Evolutionary conservation across 495 filamentous ascomycete species (phyloP).

Genomic region (Chaetomium cochliodes): DNA sequence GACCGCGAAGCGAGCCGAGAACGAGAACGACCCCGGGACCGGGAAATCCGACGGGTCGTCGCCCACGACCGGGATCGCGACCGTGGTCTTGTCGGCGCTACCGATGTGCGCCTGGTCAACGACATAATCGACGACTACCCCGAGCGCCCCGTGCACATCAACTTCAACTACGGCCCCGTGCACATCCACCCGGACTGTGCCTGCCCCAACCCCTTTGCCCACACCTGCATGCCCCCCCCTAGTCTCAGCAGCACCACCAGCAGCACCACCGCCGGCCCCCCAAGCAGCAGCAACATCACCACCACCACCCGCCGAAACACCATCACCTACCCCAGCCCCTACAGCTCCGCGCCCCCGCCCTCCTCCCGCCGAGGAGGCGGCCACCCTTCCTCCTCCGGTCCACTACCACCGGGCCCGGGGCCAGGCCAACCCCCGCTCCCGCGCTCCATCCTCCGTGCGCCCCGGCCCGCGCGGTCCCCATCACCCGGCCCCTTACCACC

Average conservation of each 20-base stretch:
- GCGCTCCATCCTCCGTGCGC: conserved; percentile 1
- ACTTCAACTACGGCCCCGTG: conserved; percentile 23
- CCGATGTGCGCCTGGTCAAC: conserved; percentile 11
- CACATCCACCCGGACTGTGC: conserved; percentile 10
- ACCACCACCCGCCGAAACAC: background rate
- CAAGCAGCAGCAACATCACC: background rate
- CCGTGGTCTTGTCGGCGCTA: background rate
- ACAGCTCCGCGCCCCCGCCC: background rate
- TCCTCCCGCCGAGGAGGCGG: background rate
- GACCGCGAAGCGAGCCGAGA: background rate
- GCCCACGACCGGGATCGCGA: background rate
- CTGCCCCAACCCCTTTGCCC: background rate
- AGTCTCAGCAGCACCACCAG: background rate
- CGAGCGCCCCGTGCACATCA: conserved; percentile 15
- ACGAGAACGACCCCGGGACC: no score
- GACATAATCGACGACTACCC: conserved; percentile 14
- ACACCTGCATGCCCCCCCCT: background rate
- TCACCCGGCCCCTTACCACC: background rate
- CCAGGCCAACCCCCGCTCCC: background rate
- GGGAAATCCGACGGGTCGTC: background rate
- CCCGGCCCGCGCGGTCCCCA: background rate
- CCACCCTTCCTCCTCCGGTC: background rate
- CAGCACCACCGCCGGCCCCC: background rate
- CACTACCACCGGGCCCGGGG: background rate
- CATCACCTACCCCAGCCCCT: conserved; percentile 1